Conservation (phyloP, 2,329 filamentous ascomycete species). For the Claviceps lovelessii region DNA sequence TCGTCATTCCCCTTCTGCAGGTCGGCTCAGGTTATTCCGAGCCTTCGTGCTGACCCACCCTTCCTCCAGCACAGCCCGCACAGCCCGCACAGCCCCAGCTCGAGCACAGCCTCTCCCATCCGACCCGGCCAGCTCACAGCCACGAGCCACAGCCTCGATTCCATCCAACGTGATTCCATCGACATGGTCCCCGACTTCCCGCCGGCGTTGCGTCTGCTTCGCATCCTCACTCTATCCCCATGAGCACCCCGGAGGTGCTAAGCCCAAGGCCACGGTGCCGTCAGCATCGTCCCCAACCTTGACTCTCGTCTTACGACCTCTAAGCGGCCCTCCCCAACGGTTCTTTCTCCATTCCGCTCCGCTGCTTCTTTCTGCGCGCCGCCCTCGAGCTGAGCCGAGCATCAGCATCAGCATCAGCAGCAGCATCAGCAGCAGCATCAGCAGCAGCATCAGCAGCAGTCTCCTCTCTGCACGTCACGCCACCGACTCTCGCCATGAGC, state of each 20-base stretch:
- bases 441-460: background rate
- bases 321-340: background rate
- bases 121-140: background rate
- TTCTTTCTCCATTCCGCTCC: too few relatives aligned
- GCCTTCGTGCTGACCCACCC: too few relatives aligned
- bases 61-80: too few relatives aligned
- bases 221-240: background rate
- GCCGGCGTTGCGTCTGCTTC: background rate
- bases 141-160: background rate
- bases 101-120: background rate
- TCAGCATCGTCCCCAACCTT: background rate
- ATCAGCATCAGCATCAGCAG: background rate
- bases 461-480: background rate
- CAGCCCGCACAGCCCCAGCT: background rate
- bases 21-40: too few relatives aligned
- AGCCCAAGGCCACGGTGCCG: background rate
- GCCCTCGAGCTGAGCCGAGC: background rate
- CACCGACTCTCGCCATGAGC: constrained; percentile 15
- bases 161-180: background rate
- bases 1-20: too few relatives aligned
- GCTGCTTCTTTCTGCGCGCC: background rate
- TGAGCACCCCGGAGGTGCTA: constrained; percentile 2
- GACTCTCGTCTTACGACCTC: background rate
- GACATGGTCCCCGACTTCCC: background rate
- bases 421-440: background rate